These are phyloP conservation scores for Phytophthora sp. DNA, from an alignment of 352 stramenopile species.

Conservation along the genomic window DNA sequence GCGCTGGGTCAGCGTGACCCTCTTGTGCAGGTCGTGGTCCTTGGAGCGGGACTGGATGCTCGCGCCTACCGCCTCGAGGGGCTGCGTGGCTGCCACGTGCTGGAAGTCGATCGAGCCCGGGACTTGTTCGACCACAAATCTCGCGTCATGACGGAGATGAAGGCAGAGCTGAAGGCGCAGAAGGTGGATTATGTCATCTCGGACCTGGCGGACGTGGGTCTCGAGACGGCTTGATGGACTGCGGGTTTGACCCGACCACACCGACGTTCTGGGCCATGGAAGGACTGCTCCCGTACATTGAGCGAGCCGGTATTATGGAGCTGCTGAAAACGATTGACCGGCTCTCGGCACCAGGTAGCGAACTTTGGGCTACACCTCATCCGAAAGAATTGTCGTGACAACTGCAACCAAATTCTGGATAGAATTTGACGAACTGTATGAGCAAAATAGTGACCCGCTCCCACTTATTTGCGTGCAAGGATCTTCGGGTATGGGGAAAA, in stretches of 20 bases:
- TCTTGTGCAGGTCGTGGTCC: conserved; percentile 43
- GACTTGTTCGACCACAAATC: conserved; percentile 41
- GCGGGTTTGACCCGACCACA: conserved; percentile 30
- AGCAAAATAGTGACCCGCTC: too few relatives aligned
- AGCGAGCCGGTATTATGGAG: conserved; percentile 24
- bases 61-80: conserved; percentile 39
- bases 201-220: conserved; percentile 34
- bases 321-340: conserved; percentile 41
- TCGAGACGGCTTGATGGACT: conserved; percentile 26
- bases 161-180: conserved; percentile 29
- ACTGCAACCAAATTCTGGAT: too few relatives aligned
- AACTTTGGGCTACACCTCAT: conserved; percentile 51
- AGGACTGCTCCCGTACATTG: conserved; percentile 40
- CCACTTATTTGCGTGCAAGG: too few relatives aligned
- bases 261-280: conserved; percentile 22
- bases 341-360: conserved; percentile 35
- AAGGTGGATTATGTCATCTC: conserved; percentile 35
- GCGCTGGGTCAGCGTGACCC: conserved; percentile 33
- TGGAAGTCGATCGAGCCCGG: conserved; percentile 36
- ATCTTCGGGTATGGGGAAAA: neutral
- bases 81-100: conserved; percentile 28
- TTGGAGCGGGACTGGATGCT: conserved; percentile 41
- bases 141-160: conserved; percentile 24
- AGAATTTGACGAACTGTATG: too few relatives aligned
- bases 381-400: too few relatives aligned